Conservation (phyloP, 2,329 filamentous ascomycete genomes). For the Fonsecaea monophora region DNA sequence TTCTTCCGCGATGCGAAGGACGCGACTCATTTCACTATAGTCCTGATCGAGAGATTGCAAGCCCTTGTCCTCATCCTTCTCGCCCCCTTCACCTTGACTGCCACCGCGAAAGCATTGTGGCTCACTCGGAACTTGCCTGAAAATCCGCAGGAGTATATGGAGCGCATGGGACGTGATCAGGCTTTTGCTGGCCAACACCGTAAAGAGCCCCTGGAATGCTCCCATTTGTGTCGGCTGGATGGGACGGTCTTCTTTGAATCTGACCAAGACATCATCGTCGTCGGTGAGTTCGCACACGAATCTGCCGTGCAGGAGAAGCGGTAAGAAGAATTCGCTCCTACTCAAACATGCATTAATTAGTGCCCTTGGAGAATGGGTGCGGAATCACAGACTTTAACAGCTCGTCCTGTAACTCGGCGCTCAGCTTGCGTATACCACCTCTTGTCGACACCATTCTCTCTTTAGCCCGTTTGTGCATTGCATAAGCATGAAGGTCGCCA, state of each 20-base stretch:
- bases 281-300: conserved; percentile 28
- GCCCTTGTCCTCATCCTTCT: not conserved
- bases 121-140: conserved; percentile 21
- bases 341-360: not conserved
- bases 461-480: conserved; percentile 33
- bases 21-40: conserved; percentile 28
- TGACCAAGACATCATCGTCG: conserved; percentile 26
- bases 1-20: conserved; percentile 26
- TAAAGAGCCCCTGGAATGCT: conserved; percentile 17
- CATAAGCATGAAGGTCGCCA: conserved; percentile 28
- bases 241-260: conserved; percentile 29
- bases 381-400: conserved; percentile 26
- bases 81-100: not conserved
- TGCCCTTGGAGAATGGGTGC: not conserved
- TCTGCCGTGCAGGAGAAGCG: conserved; percentile 26
- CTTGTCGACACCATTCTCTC: conserved; percentile 30
- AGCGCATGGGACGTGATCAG: conserved; percentile 24
- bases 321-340: conserved; percentile 34
- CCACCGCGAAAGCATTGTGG: conserved; percentile 8
- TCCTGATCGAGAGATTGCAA: conserved; percentile 10
- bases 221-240: conserved; percentile 13
- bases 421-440: conserved; percentile 28
- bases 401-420: conserved; percentile 30
- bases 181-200: conserved; percentile 20
- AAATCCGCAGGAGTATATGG: conserved; percentile 28